Evolutionary conservation across 345 rosid species (phyloP).

Genomic region (Lagerstroemia speciosa): DNA sequence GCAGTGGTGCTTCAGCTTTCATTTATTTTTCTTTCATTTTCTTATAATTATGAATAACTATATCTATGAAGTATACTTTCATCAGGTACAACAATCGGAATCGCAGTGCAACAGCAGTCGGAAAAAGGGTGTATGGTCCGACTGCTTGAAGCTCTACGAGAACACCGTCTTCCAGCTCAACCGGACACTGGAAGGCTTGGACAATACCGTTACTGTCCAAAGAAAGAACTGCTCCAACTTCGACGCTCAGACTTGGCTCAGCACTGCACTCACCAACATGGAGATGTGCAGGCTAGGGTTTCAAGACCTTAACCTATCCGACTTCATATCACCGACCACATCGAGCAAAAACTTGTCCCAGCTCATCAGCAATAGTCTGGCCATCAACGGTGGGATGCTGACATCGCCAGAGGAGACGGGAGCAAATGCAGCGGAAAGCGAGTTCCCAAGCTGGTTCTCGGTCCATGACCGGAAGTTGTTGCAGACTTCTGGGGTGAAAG

Average conservation of each 20-base stretch:
- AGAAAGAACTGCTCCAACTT: conserved; percentile 3
- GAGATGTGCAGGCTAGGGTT: conserved; percentile 33
- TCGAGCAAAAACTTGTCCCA: conserved; percentile 23
- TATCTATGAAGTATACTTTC: not conserved
- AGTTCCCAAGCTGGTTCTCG: conserved; percentile 29
- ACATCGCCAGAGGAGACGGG: not conserved
- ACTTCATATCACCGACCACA: conserved; percentile 23
- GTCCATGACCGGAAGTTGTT: conserved; percentile 28
- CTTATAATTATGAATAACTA: no score
- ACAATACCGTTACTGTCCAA: conserved; percentile 4
- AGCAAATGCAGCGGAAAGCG: not conserved
- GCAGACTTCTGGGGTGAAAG: conserved; percentile 18
- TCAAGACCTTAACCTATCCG: conserved; percentile 25
- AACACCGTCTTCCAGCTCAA: conserved; percentile 21
- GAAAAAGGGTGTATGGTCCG: conserved; percentile 14
- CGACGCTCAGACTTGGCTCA: conserved; percentile 42
- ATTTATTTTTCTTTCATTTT: no score
- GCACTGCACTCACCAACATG: conserved; percentile 31
- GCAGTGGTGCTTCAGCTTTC: no score
- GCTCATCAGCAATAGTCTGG: conserved; percentile 32
- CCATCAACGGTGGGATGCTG: conserved; percentile 18
- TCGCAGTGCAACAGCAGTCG: conserved; percentile 15
- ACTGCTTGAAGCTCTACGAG: conserved; percentile 13
- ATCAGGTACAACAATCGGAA: conserved; percentile 10
- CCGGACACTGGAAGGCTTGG: conserved; percentile 11